Conservation (phyloP, 1,284 basidiomycete genomes). For the Athelia sp. region DNA sequence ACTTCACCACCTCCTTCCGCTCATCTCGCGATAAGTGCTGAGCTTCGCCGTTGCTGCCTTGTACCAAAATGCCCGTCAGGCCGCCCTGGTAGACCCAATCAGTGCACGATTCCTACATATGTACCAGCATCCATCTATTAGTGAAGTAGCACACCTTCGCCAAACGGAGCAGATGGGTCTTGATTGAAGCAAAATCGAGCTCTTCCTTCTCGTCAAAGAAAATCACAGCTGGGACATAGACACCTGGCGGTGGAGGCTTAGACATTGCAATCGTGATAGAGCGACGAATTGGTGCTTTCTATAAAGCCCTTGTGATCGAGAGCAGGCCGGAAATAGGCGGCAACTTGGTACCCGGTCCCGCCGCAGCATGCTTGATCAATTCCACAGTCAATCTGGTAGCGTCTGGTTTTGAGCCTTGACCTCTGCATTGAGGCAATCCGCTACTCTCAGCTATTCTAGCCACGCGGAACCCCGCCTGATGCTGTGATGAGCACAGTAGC, state of each 20-base stretch:
- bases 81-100: conserved; percentile 40
- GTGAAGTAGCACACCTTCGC: conserved; percentile 40
- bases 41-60: conserved; percentile 77
- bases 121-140: background rate
- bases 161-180: conserved; percentile 61
- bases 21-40: conserved; percentile 73
- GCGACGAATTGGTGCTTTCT: too few species aligned
- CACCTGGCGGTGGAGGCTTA: conserved; percentile 49
- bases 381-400: too few species aligned
- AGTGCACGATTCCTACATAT: conserved; percentile 5
- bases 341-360: too few species aligned
- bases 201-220: conserved; percentile 67
- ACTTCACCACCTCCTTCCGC: conserved; percentile 56
- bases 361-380: too few species aligned
- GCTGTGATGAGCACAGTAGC: too few species aligned
- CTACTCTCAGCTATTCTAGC: too few species aligned
- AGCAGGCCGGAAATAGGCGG: too few species aligned
- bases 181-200: conserved; percentile 54
- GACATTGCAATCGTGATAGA: too few species aligned
- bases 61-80: conserved; percentile 69
- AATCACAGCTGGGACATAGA: conserved; percentile 73
- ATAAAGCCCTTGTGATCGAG: too few species aligned
- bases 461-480: too few species aligned
- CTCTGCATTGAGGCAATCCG: too few species aligned
- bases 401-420: too few species aligned